phyloP scores from a whole-genome alignment of 257 asterid species.

The Sherardia arvensis region DNA sequence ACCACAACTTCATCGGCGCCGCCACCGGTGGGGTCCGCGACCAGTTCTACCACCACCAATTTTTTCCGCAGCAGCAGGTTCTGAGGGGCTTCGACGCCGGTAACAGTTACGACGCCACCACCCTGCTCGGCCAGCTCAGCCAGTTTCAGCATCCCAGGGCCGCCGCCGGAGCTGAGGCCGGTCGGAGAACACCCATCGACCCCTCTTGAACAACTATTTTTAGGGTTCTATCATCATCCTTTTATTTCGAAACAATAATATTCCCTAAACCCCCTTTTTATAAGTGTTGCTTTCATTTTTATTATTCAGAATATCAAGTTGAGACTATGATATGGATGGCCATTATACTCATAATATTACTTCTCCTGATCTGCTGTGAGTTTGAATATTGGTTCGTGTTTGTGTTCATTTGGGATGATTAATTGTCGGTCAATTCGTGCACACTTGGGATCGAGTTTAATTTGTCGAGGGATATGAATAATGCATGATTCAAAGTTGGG shows the following conservation, averaged over 20 bases:
- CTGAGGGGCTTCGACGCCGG: constrained; percentile 19
- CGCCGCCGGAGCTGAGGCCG: constrained; percentile 53
- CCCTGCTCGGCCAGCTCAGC: constrained; percentile 57
- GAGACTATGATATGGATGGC: constrained; percentile 2
- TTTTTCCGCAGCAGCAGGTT: constrained; percentile 43
- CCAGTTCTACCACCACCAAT: constrained; percentile 23
- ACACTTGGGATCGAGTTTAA: neutral
- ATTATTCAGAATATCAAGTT: neutral
- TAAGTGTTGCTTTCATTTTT: neutral
- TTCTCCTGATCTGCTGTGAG: neutral
- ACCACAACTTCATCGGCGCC: constrained; percentile 24
- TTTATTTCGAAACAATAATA: constrained; percentile 3
- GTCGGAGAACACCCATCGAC: constrained; percentile 73
- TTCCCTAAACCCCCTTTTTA: neutral
- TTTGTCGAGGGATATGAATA: neutral
- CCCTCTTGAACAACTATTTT: constrained; percentile 54
- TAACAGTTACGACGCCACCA: constrained; percentile 40
- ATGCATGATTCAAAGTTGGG: neutral
- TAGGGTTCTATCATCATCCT: neutral
- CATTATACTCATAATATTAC: constrained; percentile 6
- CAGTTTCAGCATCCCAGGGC: constrained; percentile 69
- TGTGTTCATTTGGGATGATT: neutral
- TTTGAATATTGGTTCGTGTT: neutral
- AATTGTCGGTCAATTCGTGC: neutral
- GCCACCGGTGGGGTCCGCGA: constrained; percentile 19